Conservation (phyloP, 169 alveolate genomes). For the Eimeria necatrix region DNA sequence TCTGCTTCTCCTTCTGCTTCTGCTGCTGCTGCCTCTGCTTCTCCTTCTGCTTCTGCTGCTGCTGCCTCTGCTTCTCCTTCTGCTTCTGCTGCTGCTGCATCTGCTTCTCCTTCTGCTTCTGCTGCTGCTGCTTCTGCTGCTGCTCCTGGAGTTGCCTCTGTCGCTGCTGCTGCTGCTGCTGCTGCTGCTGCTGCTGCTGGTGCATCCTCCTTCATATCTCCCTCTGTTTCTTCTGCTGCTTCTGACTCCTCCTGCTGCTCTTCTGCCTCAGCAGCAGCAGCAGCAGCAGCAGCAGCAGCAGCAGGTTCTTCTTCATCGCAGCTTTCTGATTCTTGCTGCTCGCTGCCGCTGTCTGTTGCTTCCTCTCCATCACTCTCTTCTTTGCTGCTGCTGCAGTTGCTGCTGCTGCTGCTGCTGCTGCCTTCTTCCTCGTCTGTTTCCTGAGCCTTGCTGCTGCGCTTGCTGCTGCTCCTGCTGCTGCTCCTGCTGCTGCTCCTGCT, state of each 20-base stretch:
- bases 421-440: not conserved
- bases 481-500: constrained; percentile 6
- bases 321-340: not conserved
- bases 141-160: no score
- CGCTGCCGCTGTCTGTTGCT: not conserved
- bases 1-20: not conserved
- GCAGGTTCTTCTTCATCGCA: not conserved
- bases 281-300: not conserved
- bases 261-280: not conserved
- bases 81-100: not conserved
- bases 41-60: not conserved
- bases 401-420: not conserved
- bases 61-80: constrained; percentile 1
- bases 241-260: not conserved
- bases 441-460: constrained; percentile 1
- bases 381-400: not conserved
- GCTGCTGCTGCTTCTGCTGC: no score
- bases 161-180: no score
- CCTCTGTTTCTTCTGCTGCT: not conserved
- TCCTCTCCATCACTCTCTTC: not conserved
- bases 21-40: no score
- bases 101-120: no score
- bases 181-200: no score
- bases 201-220: not conserved
- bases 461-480: constrained; percentile 28